Evolutionary conservation across 176 grass and related monocot species (phyloP).

Genomic region (Triticum aestivum): DNA sequence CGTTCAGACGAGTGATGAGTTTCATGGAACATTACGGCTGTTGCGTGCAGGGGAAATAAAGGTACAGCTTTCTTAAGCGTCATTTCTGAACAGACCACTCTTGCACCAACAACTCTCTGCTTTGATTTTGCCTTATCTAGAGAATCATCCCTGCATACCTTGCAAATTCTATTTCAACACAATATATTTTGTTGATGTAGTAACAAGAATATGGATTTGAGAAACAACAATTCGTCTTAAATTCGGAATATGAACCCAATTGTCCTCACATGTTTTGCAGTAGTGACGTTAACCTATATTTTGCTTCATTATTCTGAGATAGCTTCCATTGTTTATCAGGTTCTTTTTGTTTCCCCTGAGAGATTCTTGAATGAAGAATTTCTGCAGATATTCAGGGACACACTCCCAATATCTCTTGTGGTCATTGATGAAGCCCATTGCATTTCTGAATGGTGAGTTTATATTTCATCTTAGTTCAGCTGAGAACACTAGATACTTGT

Average conservation of each 20-base stretch:
- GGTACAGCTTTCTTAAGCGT: slow-evolving; percentile 43
- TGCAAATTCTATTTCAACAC: background rate
- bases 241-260: slow-evolving; percentile 11
- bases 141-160: background rate
- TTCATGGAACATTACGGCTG: slow-evolving; percentile 60
- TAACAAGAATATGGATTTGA: background rate
- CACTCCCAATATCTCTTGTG: slow-evolving; percentile 76
- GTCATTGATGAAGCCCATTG: slow-evolving; percentile 98
- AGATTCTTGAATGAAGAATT: slow-evolving; percentile 96
- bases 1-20: slow-evolving; percentile 65
- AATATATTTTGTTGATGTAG: background rate
- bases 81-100: background rate
- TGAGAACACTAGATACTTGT: background rate
- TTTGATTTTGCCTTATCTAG: slow-evolving; percentile 9
- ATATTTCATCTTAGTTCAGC: slow-evolving; percentile 14
- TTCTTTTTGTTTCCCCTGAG: slow-evolving; percentile 98
- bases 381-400: slow-evolving; percentile 60
- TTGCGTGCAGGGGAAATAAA: slow-evolving; percentile 79
- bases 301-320: slow-evolving; percentile 8
- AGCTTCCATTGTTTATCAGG: slow-evolving; percentile 51
- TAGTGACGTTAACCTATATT: background rate
- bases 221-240: background rate
- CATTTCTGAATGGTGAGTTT: slow-evolving; percentile 99
- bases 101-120: background rate
- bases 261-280: slow-evolving; percentile 3